Evolutionary conservation across 2,329 filamentous ascomycete species (phyloP).

Genomic region (Polytolypa hystricis): DNA sequence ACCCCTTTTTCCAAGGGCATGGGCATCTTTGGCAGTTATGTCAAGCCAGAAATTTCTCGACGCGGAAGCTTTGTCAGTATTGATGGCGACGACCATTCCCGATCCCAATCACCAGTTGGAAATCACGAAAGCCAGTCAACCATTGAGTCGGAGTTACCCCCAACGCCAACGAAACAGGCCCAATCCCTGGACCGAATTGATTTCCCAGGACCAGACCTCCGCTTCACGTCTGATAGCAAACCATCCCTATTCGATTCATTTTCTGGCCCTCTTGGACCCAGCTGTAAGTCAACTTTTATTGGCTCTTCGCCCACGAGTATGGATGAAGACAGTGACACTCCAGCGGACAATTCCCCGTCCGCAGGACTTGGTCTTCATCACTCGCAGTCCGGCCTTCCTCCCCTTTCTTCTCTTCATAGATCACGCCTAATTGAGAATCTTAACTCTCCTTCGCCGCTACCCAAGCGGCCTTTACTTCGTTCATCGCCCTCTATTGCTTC

Average conservation of each 20-base stretch:
- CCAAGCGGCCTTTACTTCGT: constrained; percentile 19
- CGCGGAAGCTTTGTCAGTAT: constrained; percentile 67
- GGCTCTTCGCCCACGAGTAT: constrained; percentile 16
- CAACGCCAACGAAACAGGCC: constrained; percentile 72
- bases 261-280: constrained; percentile 22
- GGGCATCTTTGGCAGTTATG: constrained; percentile 51
- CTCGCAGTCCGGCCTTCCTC: constrained; percentile 22
- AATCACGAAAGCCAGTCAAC: constrained; percentile 46
- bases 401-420: constrained; percentile 26
- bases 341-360: constrained; percentile 23
- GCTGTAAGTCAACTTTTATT: constrained; percentile 28
- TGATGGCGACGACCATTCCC: constrained; percentile 62
- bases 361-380: constrained; percentile 20
- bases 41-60: constrained; percentile 39
- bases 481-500: constrained; percentile 12
- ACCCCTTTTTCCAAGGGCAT: constrained; percentile 56
- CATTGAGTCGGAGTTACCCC: constrained; percentile 66
- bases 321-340: constrained; percentile 23
- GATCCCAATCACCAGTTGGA: constrained; percentile 46
- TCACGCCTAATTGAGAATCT: constrained; percentile 29
- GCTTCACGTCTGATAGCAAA: constrained; percentile 23
- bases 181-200: constrained; percentile 26
- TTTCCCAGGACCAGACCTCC: constrained; percentile 9
- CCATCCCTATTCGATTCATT: constrained; percentile 25
- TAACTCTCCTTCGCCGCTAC: constrained; percentile 31